Base-by-base conservation (phyloP, 2,329 filamentous ascomycete genomes). In the Claviceps sp. region DNA sequence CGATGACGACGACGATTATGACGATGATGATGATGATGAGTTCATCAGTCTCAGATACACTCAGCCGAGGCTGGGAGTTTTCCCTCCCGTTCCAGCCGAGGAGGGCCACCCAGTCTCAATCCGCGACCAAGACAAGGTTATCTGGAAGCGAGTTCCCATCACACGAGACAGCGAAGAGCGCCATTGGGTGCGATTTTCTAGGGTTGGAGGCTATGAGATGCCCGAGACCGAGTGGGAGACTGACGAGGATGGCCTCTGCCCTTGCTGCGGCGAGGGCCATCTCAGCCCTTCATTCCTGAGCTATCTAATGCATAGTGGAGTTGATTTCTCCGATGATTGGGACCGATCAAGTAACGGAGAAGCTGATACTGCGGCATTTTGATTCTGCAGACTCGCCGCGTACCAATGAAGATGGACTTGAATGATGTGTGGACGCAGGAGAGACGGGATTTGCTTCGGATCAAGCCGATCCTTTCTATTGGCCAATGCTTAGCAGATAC, bases 141-240 rank as follows among this genome's bases (percentile, higher is more conserved):
- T 78, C 20, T 79, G 74, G 73, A 78, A 77, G 59, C 69, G 64
- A 13, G 69, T 78, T 0, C 76, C 75, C 1, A 47, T 65, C 4
- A 62, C 62, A 18, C 68, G 72, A 18, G 70, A 72, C 52, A 57
- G 55, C 0, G 58, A 65, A 14, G 61, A 69, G 37, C 73, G 75
- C 22, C 60, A 63, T n/a, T 79, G 74, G 75, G 63, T 67, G 16
- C 67, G 76, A 38, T 79, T 78, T 56, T 70, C 65, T 48, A 63
- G 69, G 37, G 62, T 57, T 48, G 68, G 61, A 34, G 70, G 70
- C 26, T 68, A 70, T 52, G 65, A 68, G 58, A 59, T 67, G 55
- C 61, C 57, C 40, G 61, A 65, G 24, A 26, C 56, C 13, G 66
- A 67, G 9, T 64, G 62, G 54, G 61, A 67, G 47, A 63, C 60